Evolutionary conservation across 106 monocot species (phyloP).

Genomic region (Allium cepa): DNA sequence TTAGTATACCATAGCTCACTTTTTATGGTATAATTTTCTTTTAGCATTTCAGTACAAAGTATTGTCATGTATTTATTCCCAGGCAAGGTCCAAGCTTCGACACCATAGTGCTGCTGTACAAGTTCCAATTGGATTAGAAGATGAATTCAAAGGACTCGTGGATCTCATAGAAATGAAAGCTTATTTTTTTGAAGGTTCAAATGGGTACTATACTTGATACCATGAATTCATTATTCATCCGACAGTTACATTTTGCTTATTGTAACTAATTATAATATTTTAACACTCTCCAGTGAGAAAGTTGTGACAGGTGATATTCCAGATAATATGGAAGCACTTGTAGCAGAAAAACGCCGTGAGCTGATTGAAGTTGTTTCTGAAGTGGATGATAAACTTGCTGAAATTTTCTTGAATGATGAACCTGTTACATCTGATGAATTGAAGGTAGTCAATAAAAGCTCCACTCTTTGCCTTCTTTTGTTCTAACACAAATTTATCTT

Average conservation of each 20-base stretch:
- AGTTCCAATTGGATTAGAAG: constrained; percentile 95
- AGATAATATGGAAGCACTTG: constrained; percentile 49
- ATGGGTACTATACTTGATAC: constrained; percentile 39
- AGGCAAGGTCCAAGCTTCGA: constrained; percentile 95
- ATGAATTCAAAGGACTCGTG: constrained; percentile 93
- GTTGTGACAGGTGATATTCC: constrained; percentile 67
- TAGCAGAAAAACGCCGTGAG: constrained; percentile 72
- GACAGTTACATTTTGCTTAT: not conserved
- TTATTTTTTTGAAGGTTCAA: constrained; percentile 81
- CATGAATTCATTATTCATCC: constrained; percentile 1
- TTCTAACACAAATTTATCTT: no score
- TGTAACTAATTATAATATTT: not conserved
- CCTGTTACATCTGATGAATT: constrained; percentile 66
- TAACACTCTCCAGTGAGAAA: constrained; percentile 55
- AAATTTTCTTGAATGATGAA: constrained; percentile 85
- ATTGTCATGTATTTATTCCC: constrained; percentile 8
- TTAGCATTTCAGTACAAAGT: not conserved
- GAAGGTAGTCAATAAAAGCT: constrained; percentile 35
- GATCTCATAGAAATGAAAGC: constrained; percentile 95
- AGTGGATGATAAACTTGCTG: constrained; percentile 95
- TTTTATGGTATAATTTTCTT: not conserved
- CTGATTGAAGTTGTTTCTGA: constrained; percentile 97
- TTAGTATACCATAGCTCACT: not conserved
- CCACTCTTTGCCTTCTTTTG: not conserved
- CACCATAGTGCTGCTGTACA: constrained; percentile 97